phyloP scores from a whole-genome alignment of 164 flowering plant genomes.

The Liriodendron chinense region DNA sequence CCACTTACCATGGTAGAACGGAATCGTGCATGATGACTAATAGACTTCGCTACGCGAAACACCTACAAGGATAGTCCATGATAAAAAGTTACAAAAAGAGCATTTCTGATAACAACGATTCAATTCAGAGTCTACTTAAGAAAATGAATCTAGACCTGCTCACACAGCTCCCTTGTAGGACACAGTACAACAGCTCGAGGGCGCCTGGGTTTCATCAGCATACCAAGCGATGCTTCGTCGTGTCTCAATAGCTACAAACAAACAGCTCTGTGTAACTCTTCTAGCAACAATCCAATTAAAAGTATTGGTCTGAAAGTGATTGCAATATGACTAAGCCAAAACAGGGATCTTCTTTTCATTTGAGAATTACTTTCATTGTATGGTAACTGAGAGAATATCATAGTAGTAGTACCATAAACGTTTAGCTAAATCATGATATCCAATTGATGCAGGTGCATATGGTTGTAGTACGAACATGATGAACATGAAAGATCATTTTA shows the following conservation, averaged over 20 bases:
- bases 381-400: not conserved
- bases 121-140: not conserved
- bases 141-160: conserved; percentile 55
- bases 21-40: conserved; percentile 94
- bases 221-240: conserved; percentile 68
- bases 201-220: conserved; percentile 84
- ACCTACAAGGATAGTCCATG: conserved; percentile 43
- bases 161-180: conserved; percentile 94
- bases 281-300: not conserved
- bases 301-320: not conserved
- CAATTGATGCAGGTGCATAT: too few species aligned
- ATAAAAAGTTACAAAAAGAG: not conserved
- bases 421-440: too few species aligned
- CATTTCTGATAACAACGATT: not conserved
- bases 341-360: not conserved
- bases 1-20: conserved; percentile 95
- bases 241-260: conserved; percentile 62
- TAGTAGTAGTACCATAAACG: not conserved
- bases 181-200: conserved; percentile 93
- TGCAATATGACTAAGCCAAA: not conserved
- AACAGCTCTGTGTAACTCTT: not conserved
- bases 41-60: conserved; percentile 84
- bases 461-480: too few species aligned
- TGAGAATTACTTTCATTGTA: not conserved
- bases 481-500: too few species aligned